Evolutionary conservation across 2,329 filamentous ascomycete genomes (phyloP).

Genomic region (Exophiala sp.): DNA sequence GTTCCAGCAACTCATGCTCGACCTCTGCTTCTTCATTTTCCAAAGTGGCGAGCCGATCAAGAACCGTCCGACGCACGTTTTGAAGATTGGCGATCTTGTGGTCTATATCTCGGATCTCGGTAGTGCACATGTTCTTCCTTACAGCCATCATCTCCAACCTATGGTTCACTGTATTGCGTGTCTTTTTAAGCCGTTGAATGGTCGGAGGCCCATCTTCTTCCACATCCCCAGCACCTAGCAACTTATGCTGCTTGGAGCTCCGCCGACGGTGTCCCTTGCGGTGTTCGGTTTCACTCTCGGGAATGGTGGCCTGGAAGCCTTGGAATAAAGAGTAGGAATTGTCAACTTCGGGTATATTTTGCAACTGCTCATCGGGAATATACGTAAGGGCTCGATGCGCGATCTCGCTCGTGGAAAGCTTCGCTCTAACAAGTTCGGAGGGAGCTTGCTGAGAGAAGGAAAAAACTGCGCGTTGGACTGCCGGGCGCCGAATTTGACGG

Average conservation of each 20-base stretch:
- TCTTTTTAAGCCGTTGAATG: conserved; percentile 68
- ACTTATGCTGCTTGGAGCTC: conserved; percentile 67
- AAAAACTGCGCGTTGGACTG: conserved; percentile 82
- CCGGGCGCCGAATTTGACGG: conserved; percentile 76
- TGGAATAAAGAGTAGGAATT: conserved; percentile 92
- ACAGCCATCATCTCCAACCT: conserved; percentile 85
- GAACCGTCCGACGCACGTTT: conserved; percentile 84
- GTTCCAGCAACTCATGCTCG: conserved; percentile 69
- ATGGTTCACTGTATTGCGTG: conserved; percentile 73
- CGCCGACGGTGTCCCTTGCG: conserved; percentile 64
- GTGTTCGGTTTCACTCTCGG: conserved; percentile 58
- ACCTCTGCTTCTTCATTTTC: conserved; percentile 87
- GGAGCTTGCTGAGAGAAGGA: conserved; percentile 84
- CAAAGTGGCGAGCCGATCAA: conserved; percentile 76
- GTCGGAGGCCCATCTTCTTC: conserved; percentile 59
- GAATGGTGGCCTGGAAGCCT: conserved; percentile 86
- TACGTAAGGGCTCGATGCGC: conserved; percentile 86
- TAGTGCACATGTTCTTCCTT: conserved; percentile 94
- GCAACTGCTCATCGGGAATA: conserved; percentile 81
- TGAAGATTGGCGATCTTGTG: conserved; percentile 91
- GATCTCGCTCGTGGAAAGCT: conserved; percentile 84
- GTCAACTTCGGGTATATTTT: conserved; percentile 78
- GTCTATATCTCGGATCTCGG: conserved; percentile 93
- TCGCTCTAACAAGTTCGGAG: conserved; percentile 87
- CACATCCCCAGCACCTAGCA: conserved; percentile 58